Conservation (phyloP, 2,329 filamentous ascomycete genomes). For the Paecilomyces fulvus region DNA sequence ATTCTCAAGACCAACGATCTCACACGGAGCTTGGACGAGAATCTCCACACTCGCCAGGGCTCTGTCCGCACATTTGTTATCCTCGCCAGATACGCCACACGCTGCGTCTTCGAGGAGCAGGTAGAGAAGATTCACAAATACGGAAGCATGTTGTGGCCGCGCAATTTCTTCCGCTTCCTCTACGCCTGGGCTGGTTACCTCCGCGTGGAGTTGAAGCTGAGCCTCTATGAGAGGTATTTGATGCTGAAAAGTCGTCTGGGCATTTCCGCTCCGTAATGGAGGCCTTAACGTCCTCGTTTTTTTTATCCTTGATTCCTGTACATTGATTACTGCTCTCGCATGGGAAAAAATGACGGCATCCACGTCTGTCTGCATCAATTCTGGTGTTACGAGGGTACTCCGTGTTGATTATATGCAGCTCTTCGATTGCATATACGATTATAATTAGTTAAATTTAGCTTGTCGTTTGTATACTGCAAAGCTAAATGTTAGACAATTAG, state of each 20-base stretch:
- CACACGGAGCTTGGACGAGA: constrained; percentile 88
- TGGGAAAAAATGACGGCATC: constrained; percentile 7
- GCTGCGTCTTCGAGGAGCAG: constrained; percentile 54
- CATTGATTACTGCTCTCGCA: constrained; percentile 5
- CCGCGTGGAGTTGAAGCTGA: constrained; percentile 50
- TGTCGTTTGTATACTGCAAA: not conserved
- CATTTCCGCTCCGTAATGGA: constrained; percentile 3
- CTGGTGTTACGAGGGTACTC: constrained; percentile 13
- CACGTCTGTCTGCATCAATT: constrained; percentile 22
- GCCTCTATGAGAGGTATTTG: constrained; percentile 51
- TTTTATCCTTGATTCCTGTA: constrained; percentile 2
- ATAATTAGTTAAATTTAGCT: not conserved
- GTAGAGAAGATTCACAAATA: constrained; percentile 42
- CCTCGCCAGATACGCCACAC: constrained; percentile 54
- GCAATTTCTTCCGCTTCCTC: constrained; percentile 44
- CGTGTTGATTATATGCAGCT: constrained; percentile 2
- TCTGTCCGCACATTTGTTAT: constrained; percentile 57
- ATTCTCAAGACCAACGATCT: constrained; percentile 98
- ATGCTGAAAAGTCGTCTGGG: constrained; percentile 44
- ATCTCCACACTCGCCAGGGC: constrained; percentile 49
- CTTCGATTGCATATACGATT: constrained; percentile 8
- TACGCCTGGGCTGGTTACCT: constrained; percentile 46
- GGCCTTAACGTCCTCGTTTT: not conserved
- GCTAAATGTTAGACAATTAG: not conserved
- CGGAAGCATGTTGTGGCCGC: constrained; percentile 44